Base-by-base conservation (phyloP, 768 basidiomycete species). In the Guyanaporus albipodus region DNA sequence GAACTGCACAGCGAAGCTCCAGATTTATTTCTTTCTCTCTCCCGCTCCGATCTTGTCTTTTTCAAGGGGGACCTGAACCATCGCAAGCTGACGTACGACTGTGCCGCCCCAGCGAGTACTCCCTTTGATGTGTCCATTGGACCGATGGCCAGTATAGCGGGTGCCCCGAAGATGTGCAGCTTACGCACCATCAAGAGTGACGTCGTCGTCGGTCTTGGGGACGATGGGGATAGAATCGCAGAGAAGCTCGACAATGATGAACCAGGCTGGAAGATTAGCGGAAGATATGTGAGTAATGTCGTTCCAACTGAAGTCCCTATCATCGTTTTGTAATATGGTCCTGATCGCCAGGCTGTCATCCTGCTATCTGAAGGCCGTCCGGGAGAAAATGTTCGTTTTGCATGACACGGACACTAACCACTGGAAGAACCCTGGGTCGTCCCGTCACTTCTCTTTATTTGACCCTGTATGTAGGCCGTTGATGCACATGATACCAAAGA, bases 21-120 rank as follows among this genome's bases (percentile, higher is more conserved):
- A 3, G 91, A 91, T 74, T 70, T 96, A 40, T 97, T 95, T 78
- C 78, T 95, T 43, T 85, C 95, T 64, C 82, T 97, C 31, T 86
- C 89, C 46, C 82, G 82, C 27, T 90, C 89, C 26, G 88, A 96
- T 61, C 80, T 97, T 36, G 94, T 96, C 58, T 76, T 80, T 62
- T 96, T 96, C 79, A 97, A 97, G 70, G 94, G 94, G 11, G 91
- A 93, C 61, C 71, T 95, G 18, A 95, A 95, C 67, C 91, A 94
- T 68, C 85, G 92, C 62, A 92, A 93, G 69, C 67, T 89, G 54
- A 89, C 87, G 2, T 91, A 90, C 51, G 88, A 91, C 57, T 91
- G 89, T 56, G 87, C 87, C 26, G 87, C 87, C 1, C 88, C 90
- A 2, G 81, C 86, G 8, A 82, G 85, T 49, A 94, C 91, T 8